A percentile compares a stretch with the other conserved stretches of the same genome.
These are phyloP conservation scores for Chimonanthus praecox DNA, from an alignment of 164 flowering plant genomes.

Conservation along the genomic window DNA sequence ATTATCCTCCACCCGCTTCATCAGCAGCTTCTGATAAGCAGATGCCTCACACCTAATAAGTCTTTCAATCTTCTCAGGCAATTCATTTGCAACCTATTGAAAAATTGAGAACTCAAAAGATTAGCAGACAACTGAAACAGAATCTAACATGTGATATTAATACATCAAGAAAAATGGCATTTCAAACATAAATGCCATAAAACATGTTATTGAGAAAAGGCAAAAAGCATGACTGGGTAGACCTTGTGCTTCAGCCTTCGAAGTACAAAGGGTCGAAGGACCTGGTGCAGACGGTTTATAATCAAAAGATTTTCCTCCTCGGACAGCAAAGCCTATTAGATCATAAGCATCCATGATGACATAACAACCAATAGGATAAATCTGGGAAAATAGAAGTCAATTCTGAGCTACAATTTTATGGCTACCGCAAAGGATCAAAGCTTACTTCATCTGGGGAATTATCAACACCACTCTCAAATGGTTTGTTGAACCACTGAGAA, in stretches of 20 bases:
- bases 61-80: slow-evolving; percentile 98
- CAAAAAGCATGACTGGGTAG: background rate
- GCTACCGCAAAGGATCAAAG: background rate
- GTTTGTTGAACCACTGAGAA: slow-evolving; percentile 99
- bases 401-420: background rate
- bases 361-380: background rate
- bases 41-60: slow-evolving; percentile 96
- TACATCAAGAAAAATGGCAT: background rate
- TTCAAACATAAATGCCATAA: background rate
- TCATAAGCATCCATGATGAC: slow-evolving; percentile 5
- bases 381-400: background rate
- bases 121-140: background rate
- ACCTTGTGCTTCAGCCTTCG: slow-evolving; percentile 99
- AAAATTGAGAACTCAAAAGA: background rate
- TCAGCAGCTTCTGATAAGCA: slow-evolving; percentile 95
- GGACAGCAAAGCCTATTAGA: slow-evolving; percentile 70
- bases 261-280: slow-evolving; percentile 97
- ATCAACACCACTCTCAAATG: slow-evolving; percentile 88
- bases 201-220: background rate
- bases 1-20: slow-evolving; percentile 97
- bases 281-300: slow-evolving; percentile 98
- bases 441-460: slow-evolving; percentile 86
- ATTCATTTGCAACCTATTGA: slow-evolving; percentile 84
- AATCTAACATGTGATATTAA: background rate
- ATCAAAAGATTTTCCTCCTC: slow-evolving; percentile 98